Percentiles rank a stretch among this genome's conserved stretches.
Evolutionary conservation across 257 asterid genomes (phyloP).

Genomic region (Plantago elongata): DNA sequence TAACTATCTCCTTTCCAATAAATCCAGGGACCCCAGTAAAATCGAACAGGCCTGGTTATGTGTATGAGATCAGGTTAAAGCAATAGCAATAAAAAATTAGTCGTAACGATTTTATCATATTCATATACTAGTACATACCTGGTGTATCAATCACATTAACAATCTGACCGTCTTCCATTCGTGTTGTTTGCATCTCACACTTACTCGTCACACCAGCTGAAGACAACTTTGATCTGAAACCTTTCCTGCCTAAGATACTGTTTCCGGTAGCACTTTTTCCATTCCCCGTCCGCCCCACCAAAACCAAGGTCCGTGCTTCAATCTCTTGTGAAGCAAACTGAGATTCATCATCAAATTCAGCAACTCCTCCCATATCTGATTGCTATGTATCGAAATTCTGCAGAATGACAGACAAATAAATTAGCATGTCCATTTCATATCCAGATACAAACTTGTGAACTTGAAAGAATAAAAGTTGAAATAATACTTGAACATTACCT

Average conservation of each 20-base stretch:
- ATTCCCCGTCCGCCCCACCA: conserved; percentile 86
- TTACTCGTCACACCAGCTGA: conserved; percentile 76
- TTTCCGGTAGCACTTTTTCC: conserved; percentile 96
- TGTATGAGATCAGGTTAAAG: background rate
- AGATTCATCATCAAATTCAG: conserved; percentile 59
- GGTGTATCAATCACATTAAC: conserved; percentile 89
- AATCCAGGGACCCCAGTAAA: conserved; percentile 36
- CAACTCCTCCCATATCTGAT: conserved; percentile 32
- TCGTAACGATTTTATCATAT: background rate
- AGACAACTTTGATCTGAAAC: conserved; percentile 62
- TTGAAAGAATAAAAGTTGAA: no score
- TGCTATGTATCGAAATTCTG: no score
- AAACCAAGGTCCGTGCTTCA: conserved; percentile 58
- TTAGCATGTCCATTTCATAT: no score
- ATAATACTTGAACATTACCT: no score
- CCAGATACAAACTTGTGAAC: no score
- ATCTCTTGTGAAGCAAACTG: conserved; percentile 46
- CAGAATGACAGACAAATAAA: no score
- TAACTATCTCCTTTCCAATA: conserved; percentile 59
- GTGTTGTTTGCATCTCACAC: conserved; percentile 58
- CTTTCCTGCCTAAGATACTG: conserved; percentile 54
- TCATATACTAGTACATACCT: conserved; percentile 41
- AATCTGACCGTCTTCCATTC: conserved; percentile 45
- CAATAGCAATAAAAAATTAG: background rate
- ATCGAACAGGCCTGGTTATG: conserved; percentile 54